Conservation (phyloP, 1,284 basidiomycete species). For the Pholiota adiposa region DNA sequence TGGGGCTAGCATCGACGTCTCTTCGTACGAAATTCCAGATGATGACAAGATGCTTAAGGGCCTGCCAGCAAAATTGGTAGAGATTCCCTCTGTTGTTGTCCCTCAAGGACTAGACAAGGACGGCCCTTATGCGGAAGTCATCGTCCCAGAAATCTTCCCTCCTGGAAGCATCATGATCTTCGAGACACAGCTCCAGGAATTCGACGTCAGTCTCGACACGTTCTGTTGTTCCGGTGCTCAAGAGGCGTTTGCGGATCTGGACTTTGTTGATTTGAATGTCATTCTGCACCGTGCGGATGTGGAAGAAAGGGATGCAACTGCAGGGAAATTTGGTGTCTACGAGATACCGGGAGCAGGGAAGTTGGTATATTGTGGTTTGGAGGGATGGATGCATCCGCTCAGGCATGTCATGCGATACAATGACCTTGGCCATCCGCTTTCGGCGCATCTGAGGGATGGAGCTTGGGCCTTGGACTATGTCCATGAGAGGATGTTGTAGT, state of each 20-base stretch:
- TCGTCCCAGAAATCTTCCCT: constrained; percentile 86
- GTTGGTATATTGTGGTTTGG: constrained; percentile 88
- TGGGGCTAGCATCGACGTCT: constrained; percentile 76
- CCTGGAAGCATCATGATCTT: constrained; percentile 93
- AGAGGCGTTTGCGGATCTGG: constrained; percentile 75
- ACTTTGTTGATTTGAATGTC: constrained; percentile 87
- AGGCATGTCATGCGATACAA: constrained; percentile 84
- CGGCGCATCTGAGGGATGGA: constrained; percentile 84
- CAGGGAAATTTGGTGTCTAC: constrained; percentile 76
- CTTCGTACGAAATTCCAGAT: constrained; percentile 61
- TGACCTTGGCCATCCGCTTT: constrained; percentile 91
- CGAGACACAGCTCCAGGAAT: constrained; percentile 77
- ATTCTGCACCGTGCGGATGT: constrained; percentile 84
- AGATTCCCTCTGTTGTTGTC: constrained; percentile 58
- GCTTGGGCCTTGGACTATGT: constrained; percentile 92
- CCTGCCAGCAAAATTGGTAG: constrained; percentile 72
- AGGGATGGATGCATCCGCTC: constrained; percentile 94
- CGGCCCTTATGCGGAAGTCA: constrained; percentile 77
- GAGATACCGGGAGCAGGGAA: constrained; percentile 74
- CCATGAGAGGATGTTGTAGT: constrained; percentile 73
- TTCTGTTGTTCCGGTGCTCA: constrained; percentile 73
- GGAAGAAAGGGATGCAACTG: constrained; percentile 89
- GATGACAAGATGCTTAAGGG: constrained; percentile 69
- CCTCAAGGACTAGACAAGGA: constrained; percentile 65
- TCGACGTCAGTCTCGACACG: constrained; percentile 68